Conservation (phyloP, 495 filamentous ascomycete genomes). For the Hypoxylon intermedium region DNA sequence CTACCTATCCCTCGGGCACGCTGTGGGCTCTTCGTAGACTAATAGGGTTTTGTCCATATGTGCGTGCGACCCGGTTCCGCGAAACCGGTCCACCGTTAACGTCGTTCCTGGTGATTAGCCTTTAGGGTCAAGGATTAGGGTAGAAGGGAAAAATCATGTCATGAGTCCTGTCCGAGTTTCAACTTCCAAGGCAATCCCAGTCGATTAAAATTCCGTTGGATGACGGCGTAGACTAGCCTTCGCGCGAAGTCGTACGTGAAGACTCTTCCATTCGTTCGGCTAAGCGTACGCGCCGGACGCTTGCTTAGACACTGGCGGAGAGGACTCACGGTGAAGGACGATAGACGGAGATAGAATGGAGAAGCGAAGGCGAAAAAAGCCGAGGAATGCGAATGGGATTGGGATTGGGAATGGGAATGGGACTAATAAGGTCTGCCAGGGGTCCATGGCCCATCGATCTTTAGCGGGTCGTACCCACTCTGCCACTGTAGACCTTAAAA, state of each 20-base stretch:
- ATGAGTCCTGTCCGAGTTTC: slow-evolving; percentile 12
- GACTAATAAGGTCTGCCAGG: slow-evolving; percentile 3
- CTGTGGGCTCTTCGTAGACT: slow-evolving; percentile 11
- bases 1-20: neutral
- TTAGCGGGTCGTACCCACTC: slow-evolving; percentile 36
- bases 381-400: neutral
- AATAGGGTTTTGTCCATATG: slow-evolving; percentile 22
- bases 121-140: slow-evolving; percentile 26
- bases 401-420: too few species aligned
- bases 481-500: slow-evolving; percentile 23
- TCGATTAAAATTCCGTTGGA: slow-evolving; percentile 15
- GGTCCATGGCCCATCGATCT: slow-evolving; percentile 26
- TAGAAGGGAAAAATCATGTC: slow-evolving; percentile 22
- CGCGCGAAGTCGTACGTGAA: slow-evolving; percentile 1
- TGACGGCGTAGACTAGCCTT: slow-evolving; percentile 6
- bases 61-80: slow-evolving; percentile 28
- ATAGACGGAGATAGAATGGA: slow-evolving; percentile 22
- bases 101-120: slow-evolving; percentile 23
- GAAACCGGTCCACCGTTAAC: slow-evolving; percentile 27
- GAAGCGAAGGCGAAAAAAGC: slow-evolving; percentile 16
- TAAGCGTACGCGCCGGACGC: neutral
- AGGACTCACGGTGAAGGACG: neutral
- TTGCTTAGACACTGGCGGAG: neutral
- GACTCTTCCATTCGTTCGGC: neutral
- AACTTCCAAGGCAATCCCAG: slow-evolving; percentile 16